Conservation (phyloP, 306 rosid species). For the Glycine tomentella region DNA sequence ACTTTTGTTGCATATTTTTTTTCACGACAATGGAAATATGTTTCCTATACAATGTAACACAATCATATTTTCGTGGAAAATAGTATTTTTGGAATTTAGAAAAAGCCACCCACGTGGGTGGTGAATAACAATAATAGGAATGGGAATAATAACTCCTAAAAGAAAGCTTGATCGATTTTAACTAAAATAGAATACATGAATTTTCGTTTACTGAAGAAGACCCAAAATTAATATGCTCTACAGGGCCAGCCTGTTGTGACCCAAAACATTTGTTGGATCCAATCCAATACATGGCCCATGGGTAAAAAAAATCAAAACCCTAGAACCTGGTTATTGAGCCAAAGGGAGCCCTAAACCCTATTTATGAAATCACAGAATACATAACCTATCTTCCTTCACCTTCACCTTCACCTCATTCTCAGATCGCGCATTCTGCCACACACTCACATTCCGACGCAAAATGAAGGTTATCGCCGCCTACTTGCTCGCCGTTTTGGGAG, state of each 20-base stretch:
- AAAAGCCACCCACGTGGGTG: too few species aligned
- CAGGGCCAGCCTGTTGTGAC: not conserved
- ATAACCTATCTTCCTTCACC: not conserved
- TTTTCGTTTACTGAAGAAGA: too few species aligned
- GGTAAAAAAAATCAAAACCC: slow-evolving; percentile 27
- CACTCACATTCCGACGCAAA: not conserved
- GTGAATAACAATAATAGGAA: too few species aligned
- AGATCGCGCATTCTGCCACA: not conserved
- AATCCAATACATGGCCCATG: not conserved
- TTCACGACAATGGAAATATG: too few species aligned
- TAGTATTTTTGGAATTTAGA: too few species aligned
- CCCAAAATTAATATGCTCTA: too few species aligned
- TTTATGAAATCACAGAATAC: slow-evolving; percentile 7
- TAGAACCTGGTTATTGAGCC: not conserved
- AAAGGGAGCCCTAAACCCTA: slow-evolving; percentile 41
- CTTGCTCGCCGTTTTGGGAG: slow-evolving; percentile 64
- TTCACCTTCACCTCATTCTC: not conserved
- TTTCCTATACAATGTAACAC: too few species aligned
- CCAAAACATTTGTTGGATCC: not conserved
- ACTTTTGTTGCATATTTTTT: too few species aligned
- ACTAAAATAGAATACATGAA: too few species aligned
- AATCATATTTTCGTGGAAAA: too few species aligned
- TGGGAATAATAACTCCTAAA: too few species aligned
- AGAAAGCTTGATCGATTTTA: too few species aligned
- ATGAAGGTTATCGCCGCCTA: slow-evolving; percentile 69